Evolutionary conservation across 164 flowering plant species (phyloP), one percentile per base, ranked within the genome.

Genomic region (Macadamia integrifolia): DNA sequence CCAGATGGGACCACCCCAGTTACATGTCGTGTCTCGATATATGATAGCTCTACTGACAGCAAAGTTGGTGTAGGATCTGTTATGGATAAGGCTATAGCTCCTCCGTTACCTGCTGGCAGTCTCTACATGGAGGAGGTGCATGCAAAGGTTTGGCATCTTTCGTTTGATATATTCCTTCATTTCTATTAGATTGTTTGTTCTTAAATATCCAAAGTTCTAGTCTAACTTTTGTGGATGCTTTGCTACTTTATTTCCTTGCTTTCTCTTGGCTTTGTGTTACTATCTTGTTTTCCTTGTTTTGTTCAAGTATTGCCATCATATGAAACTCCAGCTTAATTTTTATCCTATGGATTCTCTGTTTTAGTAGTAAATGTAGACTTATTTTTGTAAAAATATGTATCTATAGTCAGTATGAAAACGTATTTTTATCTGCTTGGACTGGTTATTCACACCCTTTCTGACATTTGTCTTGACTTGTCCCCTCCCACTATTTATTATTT

Each of bases 1-100:
- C 93, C 99, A 17, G 99, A 94, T 82, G 99, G 99, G 31, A 94
- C 99, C 23, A 94, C 97, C 17, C 99, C 99, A 58, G 97, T 92
- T 40, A 85, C 97, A n/a, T 88, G 95, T 71, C 97, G 97, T 66
- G 97, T 94, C 28, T 94, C 90, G 30, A 80, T 94, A 59, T 94
- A 86, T 79, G 97, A 94, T 74, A 78, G 88, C 73, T 86, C 96
- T 55, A 65, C 83, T 23, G 93, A 86, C 69, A 83, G 81, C 68
- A 94, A 90, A 68, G 97, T 94, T 76, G 97, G 99, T 72, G 88
- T 94, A 6, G 97, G 97, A 56, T 74, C 92, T 43, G 79, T 80
- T 63, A 81, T 92, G 96, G 83, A 78, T 61, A 90, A 88, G 80
- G 97, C 97, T 70, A 60, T 77, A 74, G 85, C 81, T 69, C 99